Conservation (phyloP, 2,329 filamentous ascomycete species). For the Lachnellula willkommii region DNA sequence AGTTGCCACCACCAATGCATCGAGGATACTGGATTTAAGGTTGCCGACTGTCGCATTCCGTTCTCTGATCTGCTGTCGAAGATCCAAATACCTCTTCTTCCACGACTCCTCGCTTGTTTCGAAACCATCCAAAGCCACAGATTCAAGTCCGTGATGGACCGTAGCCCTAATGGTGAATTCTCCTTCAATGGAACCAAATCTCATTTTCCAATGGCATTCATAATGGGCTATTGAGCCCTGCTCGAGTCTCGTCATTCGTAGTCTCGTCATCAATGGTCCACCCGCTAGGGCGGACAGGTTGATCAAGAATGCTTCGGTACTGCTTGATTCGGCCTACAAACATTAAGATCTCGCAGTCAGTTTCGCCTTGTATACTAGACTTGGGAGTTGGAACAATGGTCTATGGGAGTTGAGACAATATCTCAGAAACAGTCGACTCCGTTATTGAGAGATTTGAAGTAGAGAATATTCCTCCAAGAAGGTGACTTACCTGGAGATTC, state of each 20-base stretch:
- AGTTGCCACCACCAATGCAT: slow-evolving; percentile 25
- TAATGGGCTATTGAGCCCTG: slow-evolving; percentile 43
- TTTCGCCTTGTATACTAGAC: too few species aligned
- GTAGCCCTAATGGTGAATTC: slow-evolving; percentile 48
- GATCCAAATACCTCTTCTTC: slow-evolving; percentile 50
- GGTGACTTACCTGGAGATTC: slow-evolving; percentile 37
- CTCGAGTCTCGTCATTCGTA: slow-evolving; percentile 41
- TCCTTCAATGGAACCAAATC: slow-evolving; percentile 48
- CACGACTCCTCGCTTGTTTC: slow-evolving; percentile 34
- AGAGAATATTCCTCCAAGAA: too few species aligned
- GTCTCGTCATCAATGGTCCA: slow-evolving; percentile 44
- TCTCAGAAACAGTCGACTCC: too few species aligned
- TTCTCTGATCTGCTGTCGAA: slow-evolving; percentile 55
- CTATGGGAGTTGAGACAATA: too few species aligned
- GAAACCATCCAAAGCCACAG: slow-evolving; percentile 8
- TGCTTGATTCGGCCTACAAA: slow-evolving; percentile 39
- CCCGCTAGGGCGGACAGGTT: slow-evolving; percentile 55
- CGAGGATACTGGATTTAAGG: slow-evolving; percentile 41
- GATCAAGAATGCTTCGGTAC: slow-evolving; percentile 52
- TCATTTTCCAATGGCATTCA: slow-evolving; percentile 50
- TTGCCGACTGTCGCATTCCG: slow-evolving; percentile 48
- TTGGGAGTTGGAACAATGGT: too few species aligned
- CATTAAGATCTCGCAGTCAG: too few species aligned
- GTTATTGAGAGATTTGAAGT: too few species aligned
- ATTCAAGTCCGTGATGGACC: slow-evolving; percentile 25